Conservation (phyloP, 2,329 filamentous ascomycete species). For the Diaporthe australafricana region DNA sequence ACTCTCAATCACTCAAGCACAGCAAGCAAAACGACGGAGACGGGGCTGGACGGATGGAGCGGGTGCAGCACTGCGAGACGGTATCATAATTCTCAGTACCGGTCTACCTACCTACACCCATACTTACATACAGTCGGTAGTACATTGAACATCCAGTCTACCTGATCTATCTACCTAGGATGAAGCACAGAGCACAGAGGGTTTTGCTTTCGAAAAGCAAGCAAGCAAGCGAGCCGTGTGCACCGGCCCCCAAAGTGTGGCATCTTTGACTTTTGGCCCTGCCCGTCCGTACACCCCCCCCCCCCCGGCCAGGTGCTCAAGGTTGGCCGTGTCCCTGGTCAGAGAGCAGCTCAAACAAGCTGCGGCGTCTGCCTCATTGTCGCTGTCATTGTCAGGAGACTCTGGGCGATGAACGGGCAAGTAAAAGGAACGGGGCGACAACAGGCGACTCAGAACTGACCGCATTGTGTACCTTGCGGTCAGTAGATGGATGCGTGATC, state of each 20-base stretch:
- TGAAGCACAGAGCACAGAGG: constrained; percentile 16
- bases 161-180: background rate
- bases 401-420: constrained; percentile 21
- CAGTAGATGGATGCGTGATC: constrained; percentile 23
- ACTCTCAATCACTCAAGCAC: constrained; percentile 24
- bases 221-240: constrained; percentile 27
- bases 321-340: constrained; percentile 16
- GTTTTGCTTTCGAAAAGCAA: constrained; percentile 11
- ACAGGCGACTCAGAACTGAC: constrained; percentile 32
- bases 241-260: constrained; percentile 22
- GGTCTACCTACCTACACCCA: background rate
- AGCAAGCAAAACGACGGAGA: constrained; percentile 12
- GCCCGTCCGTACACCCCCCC: background rate
- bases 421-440: background rate
- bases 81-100: constrained; percentile 6
- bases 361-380: constrained; percentile 7
- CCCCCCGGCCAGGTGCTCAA: constrained; percentile 9
- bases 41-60: constrained; percentile 25
- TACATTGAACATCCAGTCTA: background rate
- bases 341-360: constrained; percentile 9
- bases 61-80: constrained; percentile 27
- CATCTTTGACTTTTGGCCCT: constrained; percentile 23
- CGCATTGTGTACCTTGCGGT: constrained; percentile 32
- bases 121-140: background rate
- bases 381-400: constrained; percentile 25